phyloP scores from a whole-genome alignment of 768 basidiomycete species.

The Suillus brevipes region DNA sequence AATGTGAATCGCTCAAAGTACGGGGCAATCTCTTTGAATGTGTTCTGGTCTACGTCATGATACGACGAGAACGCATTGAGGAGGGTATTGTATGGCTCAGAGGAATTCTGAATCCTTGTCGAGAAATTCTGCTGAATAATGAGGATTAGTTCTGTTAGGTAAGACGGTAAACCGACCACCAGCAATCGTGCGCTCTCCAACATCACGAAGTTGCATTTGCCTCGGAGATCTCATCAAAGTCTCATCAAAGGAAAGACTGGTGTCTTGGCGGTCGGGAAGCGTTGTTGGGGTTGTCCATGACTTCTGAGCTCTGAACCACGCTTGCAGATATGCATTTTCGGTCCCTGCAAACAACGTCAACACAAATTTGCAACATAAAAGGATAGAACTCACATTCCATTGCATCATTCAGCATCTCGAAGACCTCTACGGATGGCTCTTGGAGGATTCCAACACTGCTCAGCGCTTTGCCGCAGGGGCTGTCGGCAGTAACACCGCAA shows the following conservation, averaged over 20 bases:
- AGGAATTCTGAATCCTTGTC: constrained; percentile 28
- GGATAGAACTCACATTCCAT: constrained; percentile 72
- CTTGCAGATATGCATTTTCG: constrained; percentile 86
- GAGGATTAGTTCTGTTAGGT: neutral
- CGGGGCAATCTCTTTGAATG: constrained; percentile 61
- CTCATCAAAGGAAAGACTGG: constrained; percentile 45
- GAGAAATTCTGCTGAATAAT: constrained; percentile 22
- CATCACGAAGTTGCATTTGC: constrained; percentile 64
- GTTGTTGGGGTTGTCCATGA: constrained; percentile 48
- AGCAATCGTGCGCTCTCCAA: constrained; percentile 70
- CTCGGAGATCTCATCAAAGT: constrained; percentile 61
- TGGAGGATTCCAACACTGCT: constrained; percentile 77
- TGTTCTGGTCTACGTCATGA: constrained; percentile 52
- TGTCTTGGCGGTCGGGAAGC: constrained; percentile 58
- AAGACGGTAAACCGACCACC: constrained; percentile 40
- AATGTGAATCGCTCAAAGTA: constrained; percentile 71
- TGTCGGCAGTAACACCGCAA: constrained; percentile 73
- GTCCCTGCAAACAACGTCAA: constrained; percentile 58
- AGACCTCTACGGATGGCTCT: constrained; percentile 78
- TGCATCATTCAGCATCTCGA: constrained; percentile 82
- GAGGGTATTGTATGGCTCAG: constrained; percentile 75
- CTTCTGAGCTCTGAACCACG: constrained; percentile 73
- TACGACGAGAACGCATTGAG: constrained; percentile 79
- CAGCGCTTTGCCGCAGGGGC: constrained; percentile 70
- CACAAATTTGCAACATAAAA: constrained; percentile 6